Conservation (phyloP, 1,284 basidiomycete species). For the Ustilago xerochloae region DNA sequence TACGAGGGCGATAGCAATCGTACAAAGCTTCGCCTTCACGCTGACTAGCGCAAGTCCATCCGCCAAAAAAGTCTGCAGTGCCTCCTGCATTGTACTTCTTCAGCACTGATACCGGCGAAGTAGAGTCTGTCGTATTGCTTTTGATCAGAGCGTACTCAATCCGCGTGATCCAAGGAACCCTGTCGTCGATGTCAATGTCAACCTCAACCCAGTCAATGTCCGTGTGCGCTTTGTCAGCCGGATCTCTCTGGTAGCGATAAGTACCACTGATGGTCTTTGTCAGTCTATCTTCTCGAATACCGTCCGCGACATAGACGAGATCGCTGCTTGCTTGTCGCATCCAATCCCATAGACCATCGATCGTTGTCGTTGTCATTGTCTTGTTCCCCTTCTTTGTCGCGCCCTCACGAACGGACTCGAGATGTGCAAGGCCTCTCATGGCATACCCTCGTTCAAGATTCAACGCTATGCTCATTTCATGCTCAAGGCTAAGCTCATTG, state of each 20-base stretch:
- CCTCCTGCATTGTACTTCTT: slow-evolving; percentile 15
- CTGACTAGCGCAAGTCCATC: slow-evolving; percentile 7
- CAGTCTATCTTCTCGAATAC: not conserved
- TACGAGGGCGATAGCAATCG: slow-evolving; percentile 3
- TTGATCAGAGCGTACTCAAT: slow-evolving; percentile 7
- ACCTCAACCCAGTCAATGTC: slow-evolving; percentile 4
- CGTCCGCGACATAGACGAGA: not conserved
- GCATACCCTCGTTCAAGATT: not conserved
- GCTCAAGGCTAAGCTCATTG: not conserved
- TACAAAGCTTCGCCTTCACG: not conserved
- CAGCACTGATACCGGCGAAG: slow-evolving; percentile 4
- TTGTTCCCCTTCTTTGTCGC: not conserved
- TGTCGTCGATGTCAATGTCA: slow-evolving; percentile 5
- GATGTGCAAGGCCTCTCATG: not conserved
- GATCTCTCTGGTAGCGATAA: not conserved
- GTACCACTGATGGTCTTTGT: not conserved
- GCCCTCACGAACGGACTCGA: not conserved
- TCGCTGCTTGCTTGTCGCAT: not conserved
- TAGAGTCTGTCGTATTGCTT: not conserved
- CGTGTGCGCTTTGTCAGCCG: not conserved
- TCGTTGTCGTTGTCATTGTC: too few species aligned
- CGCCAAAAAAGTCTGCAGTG: slow-evolving; percentile 9
- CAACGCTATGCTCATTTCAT: not conserved
- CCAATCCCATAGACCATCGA: slow-evolving; percentile 3
- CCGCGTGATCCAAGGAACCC: slow-evolving; percentile 11